Evolutionary conservation across 129 eudicot species (phyloP).

Genomic region (Tagetes patula): DNA sequence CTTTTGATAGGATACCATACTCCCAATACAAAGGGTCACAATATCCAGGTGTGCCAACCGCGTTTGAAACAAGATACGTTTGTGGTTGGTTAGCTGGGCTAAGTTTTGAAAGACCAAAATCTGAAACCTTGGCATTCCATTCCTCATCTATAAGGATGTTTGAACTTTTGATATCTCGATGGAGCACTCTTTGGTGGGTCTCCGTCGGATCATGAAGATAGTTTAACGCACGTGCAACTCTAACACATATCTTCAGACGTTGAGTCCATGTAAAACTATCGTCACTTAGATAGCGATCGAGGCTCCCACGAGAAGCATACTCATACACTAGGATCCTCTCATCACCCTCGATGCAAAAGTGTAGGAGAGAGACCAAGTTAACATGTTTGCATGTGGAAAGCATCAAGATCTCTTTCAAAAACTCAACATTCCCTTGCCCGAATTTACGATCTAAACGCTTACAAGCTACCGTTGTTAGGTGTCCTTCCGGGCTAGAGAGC

Average conservation of each 20-base stretch:
- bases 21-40: slow-evolving; percentile 1
- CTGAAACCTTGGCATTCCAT: slow-evolving; percentile 9
- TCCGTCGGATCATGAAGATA: slow-evolving; percentile 12
- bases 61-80: neutral
- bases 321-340: slow-evolving; percentile 10
- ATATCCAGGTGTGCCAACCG: slow-evolving; percentile 12
- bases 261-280: slow-evolving; percentile 7
- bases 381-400: slow-evolving; percentile 14
- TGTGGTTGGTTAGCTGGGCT: slow-evolving; percentile 17
- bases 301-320: slow-evolving; percentile 18
- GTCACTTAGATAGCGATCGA: slow-evolving; percentile 6
- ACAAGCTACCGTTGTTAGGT: neutral
- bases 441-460: slow-evolving; percentile 8
- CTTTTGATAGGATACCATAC: neutral
- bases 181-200: slow-evolving; percentile 12
- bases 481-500: neutral
- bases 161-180: slow-evolving; percentile 17
- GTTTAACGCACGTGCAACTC: neutral
- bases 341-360: slow-evolving; percentile 7
- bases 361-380: slow-evolving; percentile 16
- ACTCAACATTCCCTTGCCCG: slow-evolving; percentile 16
- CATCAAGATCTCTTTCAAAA: slow-evolving; percentile 17
- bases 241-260: slow-evolving; percentile 14
- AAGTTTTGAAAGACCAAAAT: slow-evolving; percentile 13
- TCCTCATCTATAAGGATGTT: neutral